These are phyloP conservation scores for Teratosphaeria gauchensis DNA, from an alignment of 2,329 filamentous ascomycete species.

Conservation along the genomic window DNA sequence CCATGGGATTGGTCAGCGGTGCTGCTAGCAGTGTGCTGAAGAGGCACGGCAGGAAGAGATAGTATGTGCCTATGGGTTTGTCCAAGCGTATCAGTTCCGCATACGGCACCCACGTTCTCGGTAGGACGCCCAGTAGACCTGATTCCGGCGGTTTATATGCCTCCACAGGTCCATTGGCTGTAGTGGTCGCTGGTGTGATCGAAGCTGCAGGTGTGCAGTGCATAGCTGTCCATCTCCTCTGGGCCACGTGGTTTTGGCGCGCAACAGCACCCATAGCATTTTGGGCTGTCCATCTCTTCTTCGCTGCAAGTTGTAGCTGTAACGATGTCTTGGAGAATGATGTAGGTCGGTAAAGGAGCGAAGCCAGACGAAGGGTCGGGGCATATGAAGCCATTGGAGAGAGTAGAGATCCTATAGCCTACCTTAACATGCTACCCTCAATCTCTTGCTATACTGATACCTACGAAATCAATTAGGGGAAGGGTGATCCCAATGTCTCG, in stretches of 20 bases:
- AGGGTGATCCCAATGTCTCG: not conserved
- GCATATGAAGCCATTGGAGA: constrained; percentile 5
- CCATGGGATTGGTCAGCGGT: constrained; percentile 53
- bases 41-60: constrained; percentile 75
- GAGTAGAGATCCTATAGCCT: constrained; percentile 6
- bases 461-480: not conserved
- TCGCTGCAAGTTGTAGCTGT: constrained; percentile 7
- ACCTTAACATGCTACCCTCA: constrained; percentile 4
- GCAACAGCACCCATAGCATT: not conserved
- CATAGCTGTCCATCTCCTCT: not conserved
- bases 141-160: constrained; percentile 59
- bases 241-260: not conserved
- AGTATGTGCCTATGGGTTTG: constrained; percentile 73
- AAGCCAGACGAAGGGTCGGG: constrained; percentile 9
- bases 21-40: constrained; percentile 77
- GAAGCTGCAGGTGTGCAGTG: not conserved
- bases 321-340: constrained; percentile 11
- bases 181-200: not conserved
- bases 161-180: not conserved
- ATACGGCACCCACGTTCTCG: constrained; percentile 64
- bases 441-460: not conserved
- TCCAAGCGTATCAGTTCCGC: constrained; percentile 73
- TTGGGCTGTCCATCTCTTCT: constrained; percentile 7
- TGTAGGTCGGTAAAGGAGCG: constrained; percentile 3
- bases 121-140: constrained; percentile 61